phyloP scores from a whole-genome alignment of 805 yeast genomes.

The Wickerhamiella nectarea region DNA sequence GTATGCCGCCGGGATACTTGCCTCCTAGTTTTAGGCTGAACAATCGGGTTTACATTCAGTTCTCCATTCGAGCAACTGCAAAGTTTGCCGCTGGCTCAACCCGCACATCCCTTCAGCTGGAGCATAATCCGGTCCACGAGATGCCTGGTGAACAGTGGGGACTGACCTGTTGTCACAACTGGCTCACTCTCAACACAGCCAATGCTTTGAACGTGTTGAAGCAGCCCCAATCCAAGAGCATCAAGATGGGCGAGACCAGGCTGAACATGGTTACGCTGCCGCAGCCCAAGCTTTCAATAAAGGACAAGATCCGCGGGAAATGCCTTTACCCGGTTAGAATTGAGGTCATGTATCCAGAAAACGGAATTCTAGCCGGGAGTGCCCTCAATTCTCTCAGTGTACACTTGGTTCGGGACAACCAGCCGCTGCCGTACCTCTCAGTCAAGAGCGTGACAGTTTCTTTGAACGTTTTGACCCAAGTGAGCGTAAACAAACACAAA shows the following conservation, averaged over 20 bases:
- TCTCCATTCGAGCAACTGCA: background rate
- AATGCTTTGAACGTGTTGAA: background rate
- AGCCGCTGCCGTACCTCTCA: background rate
- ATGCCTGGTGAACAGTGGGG: constrained; percentile 7
- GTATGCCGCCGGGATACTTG: constrained; percentile 4
- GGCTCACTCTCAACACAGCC: background rate
- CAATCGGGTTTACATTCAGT: constrained; percentile 1
- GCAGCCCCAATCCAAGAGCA: background rate
- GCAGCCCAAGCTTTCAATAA: background rate
- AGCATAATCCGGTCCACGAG: constrained; percentile 5
- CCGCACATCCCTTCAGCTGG: constrained; percentile 1
- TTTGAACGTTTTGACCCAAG: constrained; percentile 1
- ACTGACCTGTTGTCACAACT: background rate
- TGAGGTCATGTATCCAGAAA: constrained; percentile 2
- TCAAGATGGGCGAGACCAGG: background rate
- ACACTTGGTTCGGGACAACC: constrained; percentile 1
- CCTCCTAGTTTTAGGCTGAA: constrained; percentile 4
- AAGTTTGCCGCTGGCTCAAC: background rate
- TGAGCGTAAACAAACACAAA: constrained; percentile 4
- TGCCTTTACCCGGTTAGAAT: constrained; percentile 1
- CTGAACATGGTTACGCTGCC: background rate
- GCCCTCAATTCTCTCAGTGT: background rate
- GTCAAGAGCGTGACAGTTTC: background rate
- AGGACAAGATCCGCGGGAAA: constrained; percentile 1
- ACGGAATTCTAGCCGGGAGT: background rate